Evolutionary conservation across 2,329 filamentous ascomycete genomes (phyloP).

Genomic region (Penicillium brasilianum): DNA sequence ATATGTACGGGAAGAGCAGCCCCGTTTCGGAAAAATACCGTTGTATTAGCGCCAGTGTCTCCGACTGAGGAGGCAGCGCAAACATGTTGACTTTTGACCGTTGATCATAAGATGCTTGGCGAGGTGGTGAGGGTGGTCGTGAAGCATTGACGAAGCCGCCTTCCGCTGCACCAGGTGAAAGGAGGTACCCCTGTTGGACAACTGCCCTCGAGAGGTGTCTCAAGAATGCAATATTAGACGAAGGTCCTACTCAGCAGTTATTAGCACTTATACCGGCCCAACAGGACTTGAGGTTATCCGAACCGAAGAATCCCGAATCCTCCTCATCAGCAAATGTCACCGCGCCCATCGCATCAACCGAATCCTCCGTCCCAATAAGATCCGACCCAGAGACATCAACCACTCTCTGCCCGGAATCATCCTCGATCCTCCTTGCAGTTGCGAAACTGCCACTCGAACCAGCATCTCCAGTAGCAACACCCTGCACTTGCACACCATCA

Average conservation of each 20-base stretch:
- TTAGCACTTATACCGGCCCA: background rate
- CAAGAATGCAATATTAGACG: conserved; percentile 36
- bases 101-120: conserved; percentile 1
- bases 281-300: background rate
- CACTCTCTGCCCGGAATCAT: background rate
- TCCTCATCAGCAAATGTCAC: conserved; percentile 45
- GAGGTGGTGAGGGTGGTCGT: conserved; percentile 21
- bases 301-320: conserved; percentile 45
- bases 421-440: background rate
- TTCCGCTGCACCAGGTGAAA: conserved; percentile 13
- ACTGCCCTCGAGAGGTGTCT: conserved; percentile 28
- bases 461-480: background rate
- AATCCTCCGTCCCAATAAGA: conserved; percentile 29
- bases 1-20: conserved; percentile 38
- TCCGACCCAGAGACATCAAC: conserved; percentile 12
- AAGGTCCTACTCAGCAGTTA: conserved; percentile 21
- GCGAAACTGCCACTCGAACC: background rate
- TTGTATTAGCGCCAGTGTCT: conserved; percentile 26
- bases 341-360: conserved; percentile 44
- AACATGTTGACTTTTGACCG: conserved; percentile 19
- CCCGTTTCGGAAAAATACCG: conserved; percentile 35
- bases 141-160: conserved; percentile 30
- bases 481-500: conserved; percentile 3
- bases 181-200: conserved; percentile 19
- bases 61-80: conserved; percentile 18